These are phyloP conservation scores for Ceratocystis albifundus DNA, from an alignment of 2,329 filamentous ascomycete species.

Conservation along the genomic window DNA sequence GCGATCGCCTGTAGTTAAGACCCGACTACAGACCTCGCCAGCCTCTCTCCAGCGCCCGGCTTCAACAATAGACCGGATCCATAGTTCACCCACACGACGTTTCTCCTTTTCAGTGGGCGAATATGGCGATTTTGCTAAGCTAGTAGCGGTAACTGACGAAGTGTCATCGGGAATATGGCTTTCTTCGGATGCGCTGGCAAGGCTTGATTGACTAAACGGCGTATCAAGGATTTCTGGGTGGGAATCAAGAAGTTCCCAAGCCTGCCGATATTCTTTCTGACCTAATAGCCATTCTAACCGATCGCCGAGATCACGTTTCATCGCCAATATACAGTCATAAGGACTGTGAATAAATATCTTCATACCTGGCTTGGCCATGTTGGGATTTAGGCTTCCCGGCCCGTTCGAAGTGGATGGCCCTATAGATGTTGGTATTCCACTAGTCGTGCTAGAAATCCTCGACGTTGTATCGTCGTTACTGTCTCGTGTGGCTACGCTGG, in stretches of 20 bases:
- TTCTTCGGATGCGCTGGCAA: constrained; percentile 40
- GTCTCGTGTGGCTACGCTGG: constrained; percentile 56
- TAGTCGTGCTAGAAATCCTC: constrained; percentile 32
- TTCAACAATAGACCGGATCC: constrained; percentile 76
- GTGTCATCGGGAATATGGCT: constrained; percentile 42
- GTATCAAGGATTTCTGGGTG: constrained; percentile 61
- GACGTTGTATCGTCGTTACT: constrained; percentile 48
- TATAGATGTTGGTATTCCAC: constrained; percentile 16
- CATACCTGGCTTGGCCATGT: constrained; percentile 44
- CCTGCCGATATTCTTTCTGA: constrained; percentile 66
- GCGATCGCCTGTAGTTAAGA: constrained; percentile 62
- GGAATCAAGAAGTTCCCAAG: constrained; percentile 80
- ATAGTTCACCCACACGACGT: constrained; percentile 78
- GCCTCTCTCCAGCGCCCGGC: constrained; percentile 64
- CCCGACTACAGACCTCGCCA: constrained; percentile 69
- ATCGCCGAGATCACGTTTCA: constrained; percentile 75
- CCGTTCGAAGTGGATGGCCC: constrained; percentile 28
- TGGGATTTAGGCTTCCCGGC: constrained; percentile 36
- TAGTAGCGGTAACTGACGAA: constrained; percentile 31
- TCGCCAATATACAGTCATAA: constrained; percentile 88
- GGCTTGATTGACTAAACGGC: constrained; percentile 35
- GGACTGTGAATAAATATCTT: constrained; percentile 93
- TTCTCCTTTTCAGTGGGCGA: constrained; percentile 68
- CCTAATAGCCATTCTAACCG: constrained; percentile 78
- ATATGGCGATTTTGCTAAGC: constrained; percentile 41